Conservation (phyloP, 2,329 filamentous ascomycete genomes). For the Dothideomycetes sp. region DNA sequence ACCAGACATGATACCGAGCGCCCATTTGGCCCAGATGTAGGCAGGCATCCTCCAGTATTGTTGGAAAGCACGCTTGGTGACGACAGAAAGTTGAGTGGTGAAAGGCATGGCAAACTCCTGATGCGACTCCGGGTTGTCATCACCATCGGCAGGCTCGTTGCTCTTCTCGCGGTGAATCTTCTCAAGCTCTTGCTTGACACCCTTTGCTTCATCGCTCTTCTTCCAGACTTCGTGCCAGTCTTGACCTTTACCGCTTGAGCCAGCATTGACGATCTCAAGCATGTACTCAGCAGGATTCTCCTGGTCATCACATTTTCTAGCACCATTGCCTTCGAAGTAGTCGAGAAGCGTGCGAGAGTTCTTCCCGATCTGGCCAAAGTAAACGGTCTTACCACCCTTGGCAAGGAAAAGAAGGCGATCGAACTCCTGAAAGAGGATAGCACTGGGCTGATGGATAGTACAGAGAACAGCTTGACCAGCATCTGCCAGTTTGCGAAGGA, state of each 20-base stretch:
- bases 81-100: constrained; percentile 54
- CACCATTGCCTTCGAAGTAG: constrained; percentile 71
- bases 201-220: constrained; percentile 32
- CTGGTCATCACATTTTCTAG: constrained; percentile 51
- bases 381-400: constrained; percentile 67
- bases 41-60: constrained; percentile 87
- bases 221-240: constrained; percentile 42
- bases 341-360: constrained; percentile 57
- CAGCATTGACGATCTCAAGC: constrained; percentile 49
- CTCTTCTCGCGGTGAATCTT: too few relatives aligned
- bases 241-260: constrained; percentile 41
- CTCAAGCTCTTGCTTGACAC: constrained; percentile 37
- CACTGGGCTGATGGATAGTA: constrained; percentile 95
- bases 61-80: constrained; percentile 68
- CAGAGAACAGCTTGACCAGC: constrained; percentile 89
- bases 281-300: constrained; percentile 82
- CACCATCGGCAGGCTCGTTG: constrained; percentile 29
- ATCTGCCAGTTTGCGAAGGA: constrained; percentile 82
- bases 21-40: constrained; percentile 78
- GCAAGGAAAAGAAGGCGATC: constrained; percentile 71
- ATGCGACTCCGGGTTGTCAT: constrained; percentile 49
- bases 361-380: constrained; percentile 70
- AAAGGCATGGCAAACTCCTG: constrained; percentile 78
- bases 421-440: constrained; percentile 88
- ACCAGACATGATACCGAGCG: constrained; percentile 55